Percentiles rank a stretch among this genome's conserved stretches.
Conservation (phyloP, 1,139 yeast genomes). For the Yarrowia galli region DNA sequence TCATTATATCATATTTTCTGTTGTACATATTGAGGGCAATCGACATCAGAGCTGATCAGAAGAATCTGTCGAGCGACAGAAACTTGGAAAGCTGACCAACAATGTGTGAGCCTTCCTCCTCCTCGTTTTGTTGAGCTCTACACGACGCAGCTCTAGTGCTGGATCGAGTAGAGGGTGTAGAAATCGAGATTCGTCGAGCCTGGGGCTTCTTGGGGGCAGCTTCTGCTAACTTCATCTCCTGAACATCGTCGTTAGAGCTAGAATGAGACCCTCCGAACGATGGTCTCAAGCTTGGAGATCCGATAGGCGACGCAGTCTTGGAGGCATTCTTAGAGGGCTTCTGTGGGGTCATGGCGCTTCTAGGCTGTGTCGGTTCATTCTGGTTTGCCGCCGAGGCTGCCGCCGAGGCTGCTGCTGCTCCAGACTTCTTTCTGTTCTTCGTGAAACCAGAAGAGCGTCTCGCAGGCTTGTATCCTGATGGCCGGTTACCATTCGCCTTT, state of each 20-base stretch:
- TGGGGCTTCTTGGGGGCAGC: slow-evolving; percentile 32
- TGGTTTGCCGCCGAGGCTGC: neutral
- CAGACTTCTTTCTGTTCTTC: slow-evolving; percentile 35
- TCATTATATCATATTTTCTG: slow-evolving; percentile 32
- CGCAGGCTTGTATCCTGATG: slow-evolving; percentile 36
- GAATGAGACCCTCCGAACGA: slow-evolving; percentile 10
- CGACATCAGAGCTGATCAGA: slow-evolving; percentile 6
- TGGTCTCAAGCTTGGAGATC: slow-evolving; percentile 20
- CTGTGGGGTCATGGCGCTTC: too few relatives aligned
- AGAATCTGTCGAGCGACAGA: slow-evolving; percentile 33
- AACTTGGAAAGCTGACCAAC: slow-evolving; percentile 35
- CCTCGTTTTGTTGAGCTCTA: slow-evolving; percentile 31
- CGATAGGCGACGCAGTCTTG: slow-evolving; percentile 10
- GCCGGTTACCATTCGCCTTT: slow-evolving; percentile 37
- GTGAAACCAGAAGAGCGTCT: slow-evolving; percentile 39
- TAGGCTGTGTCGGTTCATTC: neutral
- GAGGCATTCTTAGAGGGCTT: neutral
- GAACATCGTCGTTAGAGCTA: slow-evolving; percentile 2
- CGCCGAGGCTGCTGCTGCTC: neutral
- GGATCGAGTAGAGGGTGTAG: slow-evolving; percentile 20
- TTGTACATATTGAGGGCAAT: slow-evolving; percentile 1
- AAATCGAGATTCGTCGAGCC: slow-evolving; percentile 30
- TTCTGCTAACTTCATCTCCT: slow-evolving; percentile 19
- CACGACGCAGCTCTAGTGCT: slow-evolving; percentile 29
- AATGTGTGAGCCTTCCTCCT: slow-evolving; percentile 33